These are phyloP conservation scores for Scedosporium minutisporum DNA, from an alignment of 2,329 filamentous ascomycete species.

Conservation along the genomic window DNA sequence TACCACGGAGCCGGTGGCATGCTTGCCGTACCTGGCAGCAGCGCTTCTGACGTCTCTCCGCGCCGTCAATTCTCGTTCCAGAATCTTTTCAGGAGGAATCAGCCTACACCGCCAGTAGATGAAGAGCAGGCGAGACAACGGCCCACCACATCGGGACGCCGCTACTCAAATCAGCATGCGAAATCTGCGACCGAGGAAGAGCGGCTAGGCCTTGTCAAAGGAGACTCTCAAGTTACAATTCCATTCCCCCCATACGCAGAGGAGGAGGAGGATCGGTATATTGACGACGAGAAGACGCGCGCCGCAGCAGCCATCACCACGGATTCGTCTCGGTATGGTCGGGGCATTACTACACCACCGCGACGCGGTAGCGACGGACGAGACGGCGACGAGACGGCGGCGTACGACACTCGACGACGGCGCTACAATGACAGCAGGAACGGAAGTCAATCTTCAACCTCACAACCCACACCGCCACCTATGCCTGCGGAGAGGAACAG, in stretches of 20 bases:
- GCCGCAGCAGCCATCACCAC: conserved; percentile 4
- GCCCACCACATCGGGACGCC: conserved; percentile 16
- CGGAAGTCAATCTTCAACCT: background rate
- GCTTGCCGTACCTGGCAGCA: conserved; percentile 34
- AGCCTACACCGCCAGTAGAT: conserved; percentile 35
- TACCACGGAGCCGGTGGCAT: conserved; percentile 33
- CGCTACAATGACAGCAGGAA: background rate
- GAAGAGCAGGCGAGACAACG: conserved; percentile 15
- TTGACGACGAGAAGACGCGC: conserved; percentile 17
- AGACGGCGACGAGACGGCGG: background rate
- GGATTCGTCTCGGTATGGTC: conserved; percentile 26
- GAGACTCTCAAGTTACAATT: conserved; percentile 40
- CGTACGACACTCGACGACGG: background rate
- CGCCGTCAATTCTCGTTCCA: conserved; percentile 87
- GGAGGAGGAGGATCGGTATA: conserved; percentile 20
- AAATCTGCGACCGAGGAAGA: conserved; percentile 71
- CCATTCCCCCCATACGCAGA: conserved; percentile 25
- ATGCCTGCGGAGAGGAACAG: background rate
- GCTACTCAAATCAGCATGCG: conserved; percentile 28
- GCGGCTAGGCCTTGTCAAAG: conserved; percentile 69
- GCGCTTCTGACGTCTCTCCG: conserved; percentile 38
- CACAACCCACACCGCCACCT: background rate
- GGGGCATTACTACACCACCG: conserved; percentile 31
- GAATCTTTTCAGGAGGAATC: conserved; percentile 54
- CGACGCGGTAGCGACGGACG: conserved; percentile 18